Conservation (phyloP, 177 flowering plant genomes). For the Telopea speciosissima region DNA sequence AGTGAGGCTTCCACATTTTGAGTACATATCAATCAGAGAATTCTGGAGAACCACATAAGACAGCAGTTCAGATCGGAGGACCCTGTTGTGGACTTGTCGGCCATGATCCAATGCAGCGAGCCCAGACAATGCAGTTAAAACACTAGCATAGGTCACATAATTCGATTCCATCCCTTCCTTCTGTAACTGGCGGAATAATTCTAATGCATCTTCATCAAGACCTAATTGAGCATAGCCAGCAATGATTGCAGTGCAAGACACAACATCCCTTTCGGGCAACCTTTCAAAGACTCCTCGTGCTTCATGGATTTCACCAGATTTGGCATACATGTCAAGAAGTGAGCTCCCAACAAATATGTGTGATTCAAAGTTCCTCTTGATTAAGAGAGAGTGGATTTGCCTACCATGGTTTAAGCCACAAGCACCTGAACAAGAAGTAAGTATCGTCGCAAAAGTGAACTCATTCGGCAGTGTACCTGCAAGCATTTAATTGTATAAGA, state of each 20-base stretch:
- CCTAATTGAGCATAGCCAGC: conserved; percentile 68
- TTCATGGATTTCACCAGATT: conserved; percentile 52
- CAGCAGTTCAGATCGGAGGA: conserved; percentile 37
- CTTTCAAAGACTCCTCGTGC: conserved; percentile 51
- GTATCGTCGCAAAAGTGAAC: conserved; percentile 57
- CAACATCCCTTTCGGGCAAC: conserved; percentile 63
- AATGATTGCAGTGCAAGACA: conserved; percentile 69
- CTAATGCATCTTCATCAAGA: conserved; percentile 54
- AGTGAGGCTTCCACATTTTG: conserved; percentile 58
- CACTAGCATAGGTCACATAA: conserved; percentile 60
- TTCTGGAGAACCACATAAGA: conserved; percentile 52
- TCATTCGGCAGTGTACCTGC: conserved; percentile 58
- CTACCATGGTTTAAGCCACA: conserved; percentile 34
- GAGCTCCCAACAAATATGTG: conserved; percentile 66
- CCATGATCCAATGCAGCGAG: conserved; percentile 62
- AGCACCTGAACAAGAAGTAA: conserved; percentile 43
- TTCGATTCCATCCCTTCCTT: conserved; percentile 52
- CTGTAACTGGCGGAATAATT: conserved; percentile 43
- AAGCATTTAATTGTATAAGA: not conserved
- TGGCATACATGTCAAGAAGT: conserved; percentile 76
- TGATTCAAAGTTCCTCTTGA: conserved; percentile 36
- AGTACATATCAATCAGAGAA: conserved; percentile 71
- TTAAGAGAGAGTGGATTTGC: conserved; percentile 48
- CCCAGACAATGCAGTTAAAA: conserved; percentile 61
- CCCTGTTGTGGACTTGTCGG: conserved; percentile 55